These are phyloP conservation scores for Coniochaeta hoffmannii DNA, from an alignment of 2,329 filamentous ascomycete genomes.

Conservation along the genomic window DNA sequence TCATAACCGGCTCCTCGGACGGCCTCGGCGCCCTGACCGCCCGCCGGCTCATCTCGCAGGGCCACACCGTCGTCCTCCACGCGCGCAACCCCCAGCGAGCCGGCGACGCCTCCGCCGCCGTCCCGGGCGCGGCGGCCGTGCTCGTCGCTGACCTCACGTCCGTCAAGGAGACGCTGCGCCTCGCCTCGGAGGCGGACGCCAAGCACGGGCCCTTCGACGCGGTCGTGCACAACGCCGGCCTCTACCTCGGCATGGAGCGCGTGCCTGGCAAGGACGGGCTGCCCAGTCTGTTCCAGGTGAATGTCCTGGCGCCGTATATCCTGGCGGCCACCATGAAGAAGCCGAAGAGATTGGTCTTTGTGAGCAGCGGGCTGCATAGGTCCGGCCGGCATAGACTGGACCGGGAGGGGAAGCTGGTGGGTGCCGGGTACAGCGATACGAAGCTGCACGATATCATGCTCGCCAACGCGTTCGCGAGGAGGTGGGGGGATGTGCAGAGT, in stretches of 20 bases:
- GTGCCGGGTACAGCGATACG: slow-evolving; percentile 39
- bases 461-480: slow-evolving; percentile 43
- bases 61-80: slow-evolving; percentile 49
- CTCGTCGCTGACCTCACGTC: slow-evolving; percentile 46
- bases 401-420: slow-evolving; percentile 29
- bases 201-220: slow-evolving; percentile 40
- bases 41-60: slow-evolving; percentile 37
- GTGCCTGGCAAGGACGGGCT: slow-evolving; percentile 27
- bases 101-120: slow-evolving; percentile 35
- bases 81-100: slow-evolving; percentile 48
- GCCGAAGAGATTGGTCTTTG: slow-evolving; percentile 41
- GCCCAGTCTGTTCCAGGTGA: slow-evolving; percentile 44
- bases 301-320: slow-evolving; percentile 50
- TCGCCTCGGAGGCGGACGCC: slow-evolving; percentile 43
- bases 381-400: slow-evolving; percentile 40
- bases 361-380: slow-evolving; percentile 43
- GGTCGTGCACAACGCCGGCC: slow-evolving; percentile 51
- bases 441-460: slow-evolving; percentile 51
- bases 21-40: slow-evolving; percentile 47
- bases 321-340: slow-evolving; percentile 41
- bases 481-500: slow-evolving; percentile 31
- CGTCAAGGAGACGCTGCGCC: slow-evolving; percentile 38
- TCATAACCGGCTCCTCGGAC: slow-evolving; percentile 51
- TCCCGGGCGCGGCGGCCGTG: slow-evolving; percentile 41
- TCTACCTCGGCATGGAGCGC: slow-evolving; percentile 30